Base-by-base conservation (phyloP, 2,329 filamentous ascomycete species). In the Epichloe gansuensis region DNA sequence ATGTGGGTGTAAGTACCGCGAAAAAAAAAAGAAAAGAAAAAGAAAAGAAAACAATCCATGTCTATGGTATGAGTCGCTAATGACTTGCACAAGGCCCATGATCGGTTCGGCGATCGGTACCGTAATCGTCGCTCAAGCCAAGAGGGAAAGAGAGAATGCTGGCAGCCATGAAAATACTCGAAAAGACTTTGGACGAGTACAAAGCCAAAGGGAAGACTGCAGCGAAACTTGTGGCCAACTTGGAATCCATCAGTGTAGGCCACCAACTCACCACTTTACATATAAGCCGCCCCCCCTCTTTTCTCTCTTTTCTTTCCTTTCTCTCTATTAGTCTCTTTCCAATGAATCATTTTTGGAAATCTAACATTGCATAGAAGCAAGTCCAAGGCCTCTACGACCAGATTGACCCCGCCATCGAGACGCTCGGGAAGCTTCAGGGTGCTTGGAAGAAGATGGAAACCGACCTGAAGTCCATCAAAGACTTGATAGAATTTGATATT, bases 391-490 rank as follows among this genome's bases (percentile, higher is more conserved):
- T 47, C 45, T 0, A 34, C 45, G 2, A 1, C 7, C 12, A 39
- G 13, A 47, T 47, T 23, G 21, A 21, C 31, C 38, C 48, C 9
- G 13, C 40, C n/a, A 43, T 50, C 2, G 3, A n/a, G 27, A 43
- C 39, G 17, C 25, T 35, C 27, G 17, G 43, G 27, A 50, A 50
- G 8, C 27, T 50, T 9, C 48, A 43, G 39, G 27, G 27, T 12
- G 40, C 27, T 34, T 50, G 48, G 48, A 50, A 50, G 25, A 35
- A 7, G 27, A 50, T 50, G 48, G 48, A 50, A 39, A 50, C 39
- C 4, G 39, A 50, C 21, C 48, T 50, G 13, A 41, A 31, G n/a
- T 11, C 39, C 27, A 35, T 50, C 12, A 6, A 43, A 39, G 31
- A 50, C 27, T 6, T 50, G 39, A 9, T 50, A 5, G 48, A 50